These are phyloP conservation scores for Metschnikowia lunata DNA, from an alignment of 805 yeast genomes.

Conservation along the genomic window DNA sequence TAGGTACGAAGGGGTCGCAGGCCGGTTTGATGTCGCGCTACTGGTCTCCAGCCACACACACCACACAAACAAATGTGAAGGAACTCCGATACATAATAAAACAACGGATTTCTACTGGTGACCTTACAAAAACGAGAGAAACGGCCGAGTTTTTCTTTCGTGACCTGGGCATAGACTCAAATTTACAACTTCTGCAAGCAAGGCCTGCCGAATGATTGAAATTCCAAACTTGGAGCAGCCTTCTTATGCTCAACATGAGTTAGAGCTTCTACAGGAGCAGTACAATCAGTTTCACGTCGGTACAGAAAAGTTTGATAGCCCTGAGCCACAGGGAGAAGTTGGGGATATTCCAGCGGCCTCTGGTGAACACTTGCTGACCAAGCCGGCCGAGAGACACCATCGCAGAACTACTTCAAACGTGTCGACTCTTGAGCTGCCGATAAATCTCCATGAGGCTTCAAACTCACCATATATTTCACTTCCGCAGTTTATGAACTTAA, in stretches of 20 bases:
- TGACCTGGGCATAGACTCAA: too few relatives aligned
- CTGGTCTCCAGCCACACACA: too few relatives aligned
- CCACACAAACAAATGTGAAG: too few relatives aligned
- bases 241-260: conserved; percentile 15
- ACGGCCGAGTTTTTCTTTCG: too few relatives aligned
- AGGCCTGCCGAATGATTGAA: conserved; percentile 32
- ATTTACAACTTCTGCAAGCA: too few relatives aligned
- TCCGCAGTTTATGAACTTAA: conserved; percentile 9
- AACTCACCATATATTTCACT: conserved; percentile 11
- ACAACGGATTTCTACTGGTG: too few relatives aligned
- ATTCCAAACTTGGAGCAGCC: conserved; percentile 40
- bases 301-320: background rate
- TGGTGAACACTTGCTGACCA: background rate
- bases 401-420: conserved; percentile 4
- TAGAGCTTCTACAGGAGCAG: conserved; percentile 16
- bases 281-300: conserved; percentile 12
- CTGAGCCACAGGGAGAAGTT: conserved; percentile 1
- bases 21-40: too few relatives aligned
- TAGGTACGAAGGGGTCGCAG: too few relatives aligned
- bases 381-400: conserved; percentile 1
- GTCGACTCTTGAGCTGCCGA: conserved; percentile 11
- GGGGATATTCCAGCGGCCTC: background rate
- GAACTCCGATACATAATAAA: too few relatives aligned
- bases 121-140: too few relatives aligned
- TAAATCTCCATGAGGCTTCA: conserved; percentile 7